Percentiles rank a stretch among this genome's conserved stretches.
phyloP scores from a whole-genome alignment of 768 basidiomycete genomes.

The Tulasnella sp. region DNA sequence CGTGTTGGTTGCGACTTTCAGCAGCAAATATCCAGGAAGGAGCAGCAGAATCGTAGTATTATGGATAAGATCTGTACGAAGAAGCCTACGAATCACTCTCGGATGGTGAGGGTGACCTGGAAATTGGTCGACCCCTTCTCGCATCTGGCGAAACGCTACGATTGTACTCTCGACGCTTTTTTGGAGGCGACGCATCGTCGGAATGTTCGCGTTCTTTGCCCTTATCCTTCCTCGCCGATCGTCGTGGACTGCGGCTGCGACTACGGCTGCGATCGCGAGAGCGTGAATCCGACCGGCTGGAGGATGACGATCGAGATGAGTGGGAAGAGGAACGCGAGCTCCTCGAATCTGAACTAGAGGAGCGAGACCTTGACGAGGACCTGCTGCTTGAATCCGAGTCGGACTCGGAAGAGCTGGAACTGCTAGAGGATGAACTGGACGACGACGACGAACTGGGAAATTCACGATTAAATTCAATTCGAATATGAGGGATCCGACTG shows the following conservation, averaged over 20 bases:
- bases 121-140: not conserved
- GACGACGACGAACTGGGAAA: not conserved
- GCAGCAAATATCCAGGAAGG: not conserved
- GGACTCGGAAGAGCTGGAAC: constrained; percentile 38
- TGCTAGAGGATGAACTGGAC: constrained; percentile 22
- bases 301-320: not conserved
- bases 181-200: not conserved
- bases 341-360: constrained; percentile 38
- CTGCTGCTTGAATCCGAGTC: constrained; percentile 39
- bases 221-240: not conserved
- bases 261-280: constrained; percentile 23
- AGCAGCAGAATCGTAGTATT: not conserved
- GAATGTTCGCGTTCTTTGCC: not conserved
- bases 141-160: not conserved
- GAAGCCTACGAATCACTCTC: not conserved
- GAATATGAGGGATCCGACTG: too few species aligned
- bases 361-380: constrained; percentile 42
- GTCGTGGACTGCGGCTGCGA: not conserved
- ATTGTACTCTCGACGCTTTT: not conserved
- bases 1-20: not conserved
- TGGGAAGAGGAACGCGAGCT: constrained; percentile 33
- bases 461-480: not conserved
- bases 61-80: not conserved
- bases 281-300: not conserved
- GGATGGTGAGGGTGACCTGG: not conserved